Percentiles rank a stretch among this genome's conserved stretches.
phyloP scores from a whole-genome alignment of 2,329 filamentous ascomycete species.

The Pseudogymnoascus sp. region DNA sequence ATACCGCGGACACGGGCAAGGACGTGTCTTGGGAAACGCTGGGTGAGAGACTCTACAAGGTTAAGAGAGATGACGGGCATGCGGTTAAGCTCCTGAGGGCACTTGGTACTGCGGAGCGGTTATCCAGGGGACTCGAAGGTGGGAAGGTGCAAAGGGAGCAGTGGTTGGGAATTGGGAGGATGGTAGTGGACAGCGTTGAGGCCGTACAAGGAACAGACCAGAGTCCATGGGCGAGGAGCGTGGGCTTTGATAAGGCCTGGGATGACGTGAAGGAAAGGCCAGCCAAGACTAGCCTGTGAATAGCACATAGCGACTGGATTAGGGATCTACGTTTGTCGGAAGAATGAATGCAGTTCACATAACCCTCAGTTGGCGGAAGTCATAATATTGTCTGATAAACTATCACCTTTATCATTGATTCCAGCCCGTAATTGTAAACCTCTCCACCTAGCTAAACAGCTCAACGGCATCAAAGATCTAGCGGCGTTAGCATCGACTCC shows the following conservation, averaged over 20 bases:
- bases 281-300: constrained; percentile 16
- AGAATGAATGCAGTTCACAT: too few species aligned
- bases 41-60: constrained; percentile 37
- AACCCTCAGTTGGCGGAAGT: not conserved
- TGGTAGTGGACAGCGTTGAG: constrained; percentile 56
- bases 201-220: constrained; percentile 30
- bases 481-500: not conserved
- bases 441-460: not conserved
- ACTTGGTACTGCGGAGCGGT: constrained; percentile 52
- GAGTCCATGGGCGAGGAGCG: constrained; percentile 48
- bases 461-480: constrained; percentile 8
- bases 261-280: constrained; percentile 28
- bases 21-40: constrained; percentile 22
- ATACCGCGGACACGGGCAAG: constrained; percentile 41
- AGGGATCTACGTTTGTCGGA: too few species aligned
- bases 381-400: not conserved
- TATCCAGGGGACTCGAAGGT: constrained; percentile 39
- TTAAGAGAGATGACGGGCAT: constrained; percentile 70
- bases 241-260: constrained; percentile 62
- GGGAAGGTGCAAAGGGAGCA: constrained; percentile 45
- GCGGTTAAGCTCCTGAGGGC: constrained; percentile 66
- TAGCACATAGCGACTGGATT: not conserved
- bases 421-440: not conserved
- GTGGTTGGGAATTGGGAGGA: constrained; percentile 53
- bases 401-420: not conserved